A percentile compares a stretch with the other conserved stretches of the same genome.
phyloP scores from a whole-genome alignment of 1,284 basidiomycete genomes.

The Moesziomyces antarcticus region DNA sequence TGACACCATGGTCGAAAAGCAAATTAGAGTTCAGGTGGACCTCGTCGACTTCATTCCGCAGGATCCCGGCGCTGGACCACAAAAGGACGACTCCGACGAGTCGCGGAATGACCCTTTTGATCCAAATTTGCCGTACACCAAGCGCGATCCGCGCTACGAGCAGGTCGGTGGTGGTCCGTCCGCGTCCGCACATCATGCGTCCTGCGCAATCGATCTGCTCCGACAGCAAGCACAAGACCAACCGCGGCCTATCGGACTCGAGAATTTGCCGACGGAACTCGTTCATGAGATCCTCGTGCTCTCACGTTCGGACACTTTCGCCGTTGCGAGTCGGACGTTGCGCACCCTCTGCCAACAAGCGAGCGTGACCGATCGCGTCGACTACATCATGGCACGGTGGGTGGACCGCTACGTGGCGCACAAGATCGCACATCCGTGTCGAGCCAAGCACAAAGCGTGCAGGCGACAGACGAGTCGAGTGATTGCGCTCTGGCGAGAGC shows the following conservation, averaged over 20 bases:
- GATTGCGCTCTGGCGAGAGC: slow-evolving; percentile 2
- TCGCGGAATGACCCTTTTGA: slow-evolving; percentile 15
- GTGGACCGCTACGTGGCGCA: slow-evolving; percentile 2
- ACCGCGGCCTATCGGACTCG: slow-evolving; percentile 13
- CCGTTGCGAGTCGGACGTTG: slow-evolving; percentile 18
- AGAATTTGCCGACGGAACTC: slow-evolving; percentile 34
- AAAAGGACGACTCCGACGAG: not conserved
- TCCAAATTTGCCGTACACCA: slow-evolving; percentile 12
- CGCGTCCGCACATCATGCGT: not conserved
- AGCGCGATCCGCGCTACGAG: slow-evolving; percentile 19
- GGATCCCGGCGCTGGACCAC: no score
- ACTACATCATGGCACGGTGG: slow-evolving; percentile 30
- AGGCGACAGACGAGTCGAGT: slow-evolving; percentile 2
- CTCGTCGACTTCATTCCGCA: no score
- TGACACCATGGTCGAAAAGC: no score
- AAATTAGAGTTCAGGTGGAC: no score
- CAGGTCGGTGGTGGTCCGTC: slow-evolving; percentile 23
- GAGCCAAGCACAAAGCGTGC: slow-evolving; percentile 20
- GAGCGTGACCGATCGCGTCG: slow-evolving; percentile 7
- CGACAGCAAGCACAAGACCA: not conserved
- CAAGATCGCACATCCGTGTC: slow-evolving; percentile 5
- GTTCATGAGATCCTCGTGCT: slow-evolving; percentile 27
- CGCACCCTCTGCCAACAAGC: slow-evolving; percentile 14
- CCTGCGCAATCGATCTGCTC: not conserved
- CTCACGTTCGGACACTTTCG: slow-evolving; percentile 14